phyloP scores from a whole-genome alignment of 345 rosid genomes.

The Syzygium grande region DNA sequence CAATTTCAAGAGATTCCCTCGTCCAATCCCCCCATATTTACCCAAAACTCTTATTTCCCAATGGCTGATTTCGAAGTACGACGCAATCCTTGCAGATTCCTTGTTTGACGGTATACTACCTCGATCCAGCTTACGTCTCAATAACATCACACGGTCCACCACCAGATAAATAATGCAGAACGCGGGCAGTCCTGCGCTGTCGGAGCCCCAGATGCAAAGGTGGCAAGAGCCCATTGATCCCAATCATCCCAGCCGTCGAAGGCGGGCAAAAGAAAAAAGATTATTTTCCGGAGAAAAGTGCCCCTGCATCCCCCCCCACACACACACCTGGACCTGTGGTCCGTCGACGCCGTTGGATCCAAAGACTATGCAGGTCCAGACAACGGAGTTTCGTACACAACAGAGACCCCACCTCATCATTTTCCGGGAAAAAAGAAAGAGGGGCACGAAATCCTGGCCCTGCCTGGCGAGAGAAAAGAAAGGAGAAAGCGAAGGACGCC shows the following conservation, averaged over 20 bases:
- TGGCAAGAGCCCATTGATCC: background rate
- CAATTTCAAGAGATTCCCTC: no score
- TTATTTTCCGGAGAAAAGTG: no score
- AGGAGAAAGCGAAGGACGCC: background rate
- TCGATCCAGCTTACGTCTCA: background rate
- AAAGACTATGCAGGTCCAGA: background rate
- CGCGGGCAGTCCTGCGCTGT: background rate
- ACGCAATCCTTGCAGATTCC: background rate
- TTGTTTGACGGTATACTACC: background rate
- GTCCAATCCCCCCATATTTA: background rate
- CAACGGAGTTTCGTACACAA: background rate
- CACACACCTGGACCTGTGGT: background rate
- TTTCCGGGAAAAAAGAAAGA: background rate
- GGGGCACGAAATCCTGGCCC: background rate
- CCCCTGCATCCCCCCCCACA: background rate
- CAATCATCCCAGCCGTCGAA: background rate
- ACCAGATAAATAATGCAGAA: background rate
- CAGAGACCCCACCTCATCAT: background rate
- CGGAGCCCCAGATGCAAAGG: background rate
- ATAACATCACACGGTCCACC: background rate
- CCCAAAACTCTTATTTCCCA: background rate
- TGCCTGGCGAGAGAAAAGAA: background rate
- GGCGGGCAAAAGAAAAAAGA: background rate
- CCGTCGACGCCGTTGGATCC: conserved; percentile 12
- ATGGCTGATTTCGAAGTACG: background rate